Base-by-base conservation (phyloP, 352 stramenopile genomes). In the Aphanomyces cochlioides region DNA sequence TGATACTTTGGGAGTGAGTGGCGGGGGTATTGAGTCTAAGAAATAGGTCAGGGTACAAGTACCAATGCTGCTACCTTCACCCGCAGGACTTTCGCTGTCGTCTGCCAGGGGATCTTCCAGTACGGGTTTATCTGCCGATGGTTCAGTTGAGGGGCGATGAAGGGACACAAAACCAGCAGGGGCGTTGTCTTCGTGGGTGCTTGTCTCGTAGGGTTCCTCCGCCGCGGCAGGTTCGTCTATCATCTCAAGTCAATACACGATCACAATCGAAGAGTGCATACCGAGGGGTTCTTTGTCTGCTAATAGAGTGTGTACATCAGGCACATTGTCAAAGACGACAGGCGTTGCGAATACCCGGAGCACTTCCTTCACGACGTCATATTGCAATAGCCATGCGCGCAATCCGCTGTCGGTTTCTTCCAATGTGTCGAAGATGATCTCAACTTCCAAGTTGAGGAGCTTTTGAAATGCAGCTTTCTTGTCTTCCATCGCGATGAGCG, bases 371-470 rank as follows among this genome's bases (percentile, higher is more conserved):
- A 95, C 87, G 5, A 82, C 92, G 50, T 90, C 79, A 0, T 80
- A 76, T 69, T 90, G 81, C 80, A 92, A 87, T 28, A 95, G 77
- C 87, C 87, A 95, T 3, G 90, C 75, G 13, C 87, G 85, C 60
- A 95, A 83, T 60, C 92, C 87, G 60, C 85, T 93, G 78, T 95
- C 87, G 4, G 83, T 83, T 73, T 95, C 87, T 66, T 95, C 87
- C 8, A 95, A 68, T 65, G 91, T 87, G 76, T 95, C 87, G 53
- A 93, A 81, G 39, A 95, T 89, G 34, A 85, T 83, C 64, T 95
- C 87, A 65, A 95, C 92, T 54, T 84, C 83, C 82, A 95, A 91
- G 63, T 88, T 79, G 37, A 95, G 67, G 67, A 95, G 90, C 17
- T 77, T 76, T 1, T 74, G 47, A 10, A 95, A 76, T 5, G 76